Conservation (phyloP, 768 basidiomycete genomes). For the Pleurotus giganteus region DNA sequence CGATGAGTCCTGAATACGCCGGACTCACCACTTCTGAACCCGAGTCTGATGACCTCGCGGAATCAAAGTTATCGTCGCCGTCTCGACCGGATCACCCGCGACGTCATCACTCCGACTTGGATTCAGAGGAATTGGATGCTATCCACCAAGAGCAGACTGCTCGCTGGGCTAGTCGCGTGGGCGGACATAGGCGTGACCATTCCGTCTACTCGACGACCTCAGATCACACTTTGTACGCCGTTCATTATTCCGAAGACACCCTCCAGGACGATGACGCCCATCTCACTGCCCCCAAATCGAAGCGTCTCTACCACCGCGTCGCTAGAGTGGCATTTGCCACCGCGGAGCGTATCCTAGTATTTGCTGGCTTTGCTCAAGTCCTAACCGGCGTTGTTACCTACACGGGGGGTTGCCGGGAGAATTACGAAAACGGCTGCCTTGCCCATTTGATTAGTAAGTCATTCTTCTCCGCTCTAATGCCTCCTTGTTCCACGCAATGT, state of each 20-base stretch:
- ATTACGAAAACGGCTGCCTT: slow-evolving; percentile 77
- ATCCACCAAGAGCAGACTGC: slow-evolving; percentile 39
- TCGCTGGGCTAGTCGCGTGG: slow-evolving; percentile 32
- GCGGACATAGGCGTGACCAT: slow-evolving; percentile 39
- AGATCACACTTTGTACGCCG: slow-evolving; percentile 52
- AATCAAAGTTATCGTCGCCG: slow-evolving; percentile 31
- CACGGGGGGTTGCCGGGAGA: slow-evolving; percentile 81
- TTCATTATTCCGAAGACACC: slow-evolving; percentile 57
- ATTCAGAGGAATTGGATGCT: slow-evolving; percentile 16
- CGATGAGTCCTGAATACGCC: slow-evolving; percentile 49
- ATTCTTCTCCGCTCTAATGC: slow-evolving; percentile 4
- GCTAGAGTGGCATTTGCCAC: slow-evolving; percentile 48
- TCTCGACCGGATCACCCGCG: not conserved
- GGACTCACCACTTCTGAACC: slow-evolving; percentile 54
- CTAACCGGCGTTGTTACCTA: slow-evolving; percentile 77
- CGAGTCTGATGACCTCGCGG: slow-evolving; percentile 45
- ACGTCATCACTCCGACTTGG: not conserved
- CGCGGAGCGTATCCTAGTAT: slow-evolving; percentile 61
- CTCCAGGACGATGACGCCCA: slow-evolving; percentile 40
- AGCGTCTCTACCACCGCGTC: slow-evolving; percentile 33
- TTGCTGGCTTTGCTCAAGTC: slow-evolving; percentile 67
- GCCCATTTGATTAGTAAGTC: slow-evolving; percentile 86
- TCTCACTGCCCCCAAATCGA: slow-evolving; percentile 10
- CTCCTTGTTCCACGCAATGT: not conserved
- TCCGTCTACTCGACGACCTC: slow-evolving; percentile 43